Percentiles rank a stretch among this genome's conserved stretches.
Evolutionary conservation across 768 basidiomycete genomes (phyloP).

Genomic region (Neoboletus magnificus): DNA sequence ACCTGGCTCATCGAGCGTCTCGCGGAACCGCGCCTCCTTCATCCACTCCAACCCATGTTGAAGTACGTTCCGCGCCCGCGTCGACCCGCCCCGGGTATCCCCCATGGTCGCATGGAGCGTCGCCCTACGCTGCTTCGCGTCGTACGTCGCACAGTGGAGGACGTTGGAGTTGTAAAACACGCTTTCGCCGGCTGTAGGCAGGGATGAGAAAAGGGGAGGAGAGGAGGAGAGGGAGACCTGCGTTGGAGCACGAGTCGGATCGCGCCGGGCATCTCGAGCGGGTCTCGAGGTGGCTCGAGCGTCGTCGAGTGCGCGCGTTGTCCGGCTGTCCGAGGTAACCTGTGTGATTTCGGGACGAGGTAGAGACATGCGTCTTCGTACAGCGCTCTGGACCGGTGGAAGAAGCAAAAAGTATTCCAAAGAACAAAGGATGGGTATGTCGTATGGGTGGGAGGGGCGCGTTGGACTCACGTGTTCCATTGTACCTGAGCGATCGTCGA

Average conservation of each 20-base stretch:
- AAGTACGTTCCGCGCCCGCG: conserved; percentile 67
- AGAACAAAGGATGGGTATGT: background rate
- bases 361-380: conserved; percentile 67
- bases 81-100: conserved; percentile 55
- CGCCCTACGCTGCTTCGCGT: conserved; percentile 44
- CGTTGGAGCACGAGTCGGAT: conserved; percentile 54
- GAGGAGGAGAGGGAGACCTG: no score
- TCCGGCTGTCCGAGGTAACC: conserved; percentile 47
- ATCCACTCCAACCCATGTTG: conserved; percentile 77
- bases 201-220: no score
- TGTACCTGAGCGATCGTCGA: conserved; percentile 49
- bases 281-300: conserved; percentile 49
- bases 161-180: conserved; percentile 83
- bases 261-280: conserved; percentile 68
- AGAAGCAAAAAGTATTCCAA: no score
- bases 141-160: conserved; percentile 70
- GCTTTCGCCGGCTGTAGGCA: conserved; percentile 70
- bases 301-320: conserved; percentile 58
- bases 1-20: conserved; percentile 44
- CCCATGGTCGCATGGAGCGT: conserved; percentile 74
- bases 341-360: conserved; percentile 69
- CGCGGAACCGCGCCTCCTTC: conserved; percentile 47
- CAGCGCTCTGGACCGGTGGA: conserved; percentile 38
- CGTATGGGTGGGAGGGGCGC: background rate
- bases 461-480: conserved; percentile 68